Base-by-base conservation (phyloP, 139 green algal genomes). In the Coelastrella sp. region DNA sequence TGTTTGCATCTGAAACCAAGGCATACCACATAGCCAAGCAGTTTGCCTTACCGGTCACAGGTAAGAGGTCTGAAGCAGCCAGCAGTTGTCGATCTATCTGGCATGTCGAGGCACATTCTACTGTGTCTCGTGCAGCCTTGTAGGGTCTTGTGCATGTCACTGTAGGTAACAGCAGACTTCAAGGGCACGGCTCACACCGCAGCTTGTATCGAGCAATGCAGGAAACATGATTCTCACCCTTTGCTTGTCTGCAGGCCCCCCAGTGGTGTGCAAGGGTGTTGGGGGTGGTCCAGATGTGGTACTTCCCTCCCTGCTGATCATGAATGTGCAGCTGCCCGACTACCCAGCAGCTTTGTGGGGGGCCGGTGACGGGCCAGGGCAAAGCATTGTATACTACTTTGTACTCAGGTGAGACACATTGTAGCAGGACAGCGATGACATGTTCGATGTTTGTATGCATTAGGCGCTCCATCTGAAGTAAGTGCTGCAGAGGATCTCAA, bases 281-380 rank as follows among this genome's bases (percentile, higher is more conserved):
- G 58, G 58, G 27, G 85, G 85, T 11, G 85, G 73, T 6, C 58
- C 85, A 35, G 91, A 93, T 6, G 86, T 94, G 58, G 75, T 83
- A 7, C 91, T 98, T 58, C 97, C 96, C 19, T 94, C 93, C 4
- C 87, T 98, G 80, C 91, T 99, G 1, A 91, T 99, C 76, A 88
- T 99, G 94, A 98, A 97, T 88, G 82, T 99, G 25, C 96, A 98
- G 91, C 84, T 99, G 78, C 97, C 97, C 8, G 92, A 87, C 4
- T 98, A 98, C 90, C 63, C 92, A 90, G 93, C 96, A 1, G 75
- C 94, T 10, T 98, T 98, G 87, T 95, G 95, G 14, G 75, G 78
- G 58, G 24, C 89, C 11, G 90, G 88, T 25, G 96, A 98, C 27
- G 95, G 96, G 0, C 84, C 89, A 6, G 94, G 94, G 12, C 87